phyloP scores from a whole-genome alignment of 2,329 filamentous ascomycete genomes.

The Hirsutella thompsonii region DNA sequence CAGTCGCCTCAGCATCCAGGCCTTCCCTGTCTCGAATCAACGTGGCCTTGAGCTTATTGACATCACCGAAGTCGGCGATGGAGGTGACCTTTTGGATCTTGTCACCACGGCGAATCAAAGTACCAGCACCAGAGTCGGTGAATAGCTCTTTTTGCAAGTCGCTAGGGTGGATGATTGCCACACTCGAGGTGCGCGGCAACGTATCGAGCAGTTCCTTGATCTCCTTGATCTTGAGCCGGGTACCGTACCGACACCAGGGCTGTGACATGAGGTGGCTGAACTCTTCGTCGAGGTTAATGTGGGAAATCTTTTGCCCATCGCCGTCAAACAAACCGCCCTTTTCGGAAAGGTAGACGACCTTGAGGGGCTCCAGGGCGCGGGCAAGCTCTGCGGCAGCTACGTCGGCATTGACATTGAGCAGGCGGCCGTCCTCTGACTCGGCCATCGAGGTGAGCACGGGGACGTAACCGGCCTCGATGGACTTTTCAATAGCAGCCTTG shows the following conservation, averaged over 20 bases:
- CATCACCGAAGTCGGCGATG: slow-evolving; percentile 62
- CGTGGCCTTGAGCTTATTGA: slow-evolving; percentile 67
- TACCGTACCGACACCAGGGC: slow-evolving; percentile 91
- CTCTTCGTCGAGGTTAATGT: slow-evolving; percentile 95
- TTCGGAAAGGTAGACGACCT: slow-evolving; percentile 97
- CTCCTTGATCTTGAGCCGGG: slow-evolving; percentile 91
- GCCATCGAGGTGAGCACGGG: slow-evolving; percentile 95
- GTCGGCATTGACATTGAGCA: slow-evolving; percentile 96
- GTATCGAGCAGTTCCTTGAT: slow-evolving; percentile 87
- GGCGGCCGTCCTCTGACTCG: slow-evolving; percentile 79
- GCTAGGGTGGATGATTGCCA: slow-evolving; percentile 93
- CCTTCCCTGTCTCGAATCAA: slow-evolving; percentile 72
- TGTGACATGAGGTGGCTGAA: slow-evolving; percentile 87
- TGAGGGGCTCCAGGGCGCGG: slow-evolving; percentile 76
- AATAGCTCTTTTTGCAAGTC: slow-evolving; percentile 95
- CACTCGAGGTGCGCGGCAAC: slow-evolving; percentile 81
- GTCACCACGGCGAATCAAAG: slow-evolving; percentile 81
- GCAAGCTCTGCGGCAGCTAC: slow-evolving; percentile 91
- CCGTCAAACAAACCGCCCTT: slow-evolving; percentile 94
- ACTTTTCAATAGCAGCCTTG: slow-evolving; percentile 78
- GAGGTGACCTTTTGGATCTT: slow-evolving; percentile 67
- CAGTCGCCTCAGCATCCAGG: slow-evolving; percentile 68
- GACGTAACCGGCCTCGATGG: slow-evolving; percentile 81
- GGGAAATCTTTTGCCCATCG: slow-evolving; percentile 87
- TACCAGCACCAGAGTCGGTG: slow-evolving; percentile 89